Conservation (phyloP, 2,329 filamentous ascomycete genomes). For the Penicillium sp. region DNA sequence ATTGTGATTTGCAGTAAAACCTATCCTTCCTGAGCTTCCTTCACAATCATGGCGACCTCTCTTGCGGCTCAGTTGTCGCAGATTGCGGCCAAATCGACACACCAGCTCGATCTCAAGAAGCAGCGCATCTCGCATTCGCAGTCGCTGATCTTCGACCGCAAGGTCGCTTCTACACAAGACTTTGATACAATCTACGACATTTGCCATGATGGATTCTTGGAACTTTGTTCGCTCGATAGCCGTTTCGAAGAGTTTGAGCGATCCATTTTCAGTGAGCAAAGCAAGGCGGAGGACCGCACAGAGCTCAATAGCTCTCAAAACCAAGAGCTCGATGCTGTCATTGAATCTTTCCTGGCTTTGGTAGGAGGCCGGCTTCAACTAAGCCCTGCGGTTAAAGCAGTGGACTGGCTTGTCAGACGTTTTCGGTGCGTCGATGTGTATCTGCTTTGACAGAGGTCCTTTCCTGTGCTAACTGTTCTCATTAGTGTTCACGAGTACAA, state of each 20-base stretch:
- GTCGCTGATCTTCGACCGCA: constrained; percentile 86
- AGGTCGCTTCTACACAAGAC: constrained; percentile 77
- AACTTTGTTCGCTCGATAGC: constrained; percentile 78
- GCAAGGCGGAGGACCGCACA: constrained; percentile 77
- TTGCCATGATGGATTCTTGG: constrained; percentile 83
- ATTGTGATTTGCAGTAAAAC: constrained; percentile 8
- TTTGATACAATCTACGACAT: constrained; percentile 83
- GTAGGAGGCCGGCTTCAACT: constrained; percentile 71
- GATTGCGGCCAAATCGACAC: constrained; percentile 82
- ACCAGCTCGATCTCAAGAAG: constrained; percentile 85
- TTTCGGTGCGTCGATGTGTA: constrained; percentile 60
- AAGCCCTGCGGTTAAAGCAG: constrained; percentile 78
- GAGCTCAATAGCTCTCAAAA: constrained; percentile 81
- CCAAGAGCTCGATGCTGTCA: constrained; percentile 66
- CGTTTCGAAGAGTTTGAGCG: constrained; percentile 69
- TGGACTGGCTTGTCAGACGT: constrained; percentile 90
- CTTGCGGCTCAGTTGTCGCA: constrained; percentile 91
- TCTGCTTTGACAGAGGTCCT: constrained; percentile 4
- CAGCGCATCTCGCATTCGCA: constrained; percentile 89
- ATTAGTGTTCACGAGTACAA: constrained; percentile 85
- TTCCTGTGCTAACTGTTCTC: constrained; percentile 13
- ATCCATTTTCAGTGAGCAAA: constrained; percentile 89
- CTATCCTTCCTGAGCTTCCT: constrained; percentile 3
- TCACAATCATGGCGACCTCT: constrained; percentile 64
- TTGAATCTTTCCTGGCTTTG: constrained; percentile 78